Evolutionary conservation across 805 yeast species (phyloP).

Genomic region (Candida nitratophila): DNA sequence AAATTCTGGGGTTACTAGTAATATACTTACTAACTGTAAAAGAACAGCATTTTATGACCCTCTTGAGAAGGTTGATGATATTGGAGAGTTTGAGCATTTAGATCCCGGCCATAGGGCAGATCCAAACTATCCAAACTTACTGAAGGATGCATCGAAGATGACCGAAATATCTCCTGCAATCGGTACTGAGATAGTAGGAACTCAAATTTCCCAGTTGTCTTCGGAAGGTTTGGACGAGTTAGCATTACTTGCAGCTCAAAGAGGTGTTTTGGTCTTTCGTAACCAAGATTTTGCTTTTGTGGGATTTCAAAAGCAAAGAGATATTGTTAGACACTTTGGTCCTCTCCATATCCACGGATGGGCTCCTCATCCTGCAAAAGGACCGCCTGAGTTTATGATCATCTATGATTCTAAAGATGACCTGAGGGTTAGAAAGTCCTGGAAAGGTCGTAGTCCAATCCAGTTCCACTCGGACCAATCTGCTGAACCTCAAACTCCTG

Average conservation of each 20-base stretch:
- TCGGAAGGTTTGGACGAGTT: conserved; percentile 39
- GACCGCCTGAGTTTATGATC: conserved; percentile 34
- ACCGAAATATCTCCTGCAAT: conserved; percentile 34
- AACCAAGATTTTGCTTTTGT: conserved; percentile 33
- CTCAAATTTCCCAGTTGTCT: conserved; percentile 35
- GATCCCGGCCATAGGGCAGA: conserved; percentile 35
- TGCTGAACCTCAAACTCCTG: conserved; percentile 62
- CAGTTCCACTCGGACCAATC: conserved; percentile 49
- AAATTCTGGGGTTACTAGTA: background rate
- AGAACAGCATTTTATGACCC: conserved; percentile 11
- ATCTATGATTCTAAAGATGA: conserved; percentile 31
- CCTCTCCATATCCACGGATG: conserved; percentile 38
- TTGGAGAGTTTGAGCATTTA: conserved; percentile 9
- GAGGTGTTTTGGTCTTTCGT: conserved; percentile 41
- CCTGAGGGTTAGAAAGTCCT: conserved; percentile 12
- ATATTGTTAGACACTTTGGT: conserved; percentile 38
- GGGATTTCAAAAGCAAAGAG: conserved; percentile 36
- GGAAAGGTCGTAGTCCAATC: conserved; percentile 26
- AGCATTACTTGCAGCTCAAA: conserved; percentile 38
- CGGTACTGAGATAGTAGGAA: conserved; percentile 33
- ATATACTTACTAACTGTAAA: conserved; percentile 1
- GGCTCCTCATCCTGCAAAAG: conserved; percentile 42
- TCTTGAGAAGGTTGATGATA: conserved; percentile 11
- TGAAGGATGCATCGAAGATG: conserved; percentile 19
- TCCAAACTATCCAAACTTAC: conserved; percentile 39